Evolutionary conservation across 306 rosid species (phyloP).

Genomic region (Boehmeria nivea): DNA sequence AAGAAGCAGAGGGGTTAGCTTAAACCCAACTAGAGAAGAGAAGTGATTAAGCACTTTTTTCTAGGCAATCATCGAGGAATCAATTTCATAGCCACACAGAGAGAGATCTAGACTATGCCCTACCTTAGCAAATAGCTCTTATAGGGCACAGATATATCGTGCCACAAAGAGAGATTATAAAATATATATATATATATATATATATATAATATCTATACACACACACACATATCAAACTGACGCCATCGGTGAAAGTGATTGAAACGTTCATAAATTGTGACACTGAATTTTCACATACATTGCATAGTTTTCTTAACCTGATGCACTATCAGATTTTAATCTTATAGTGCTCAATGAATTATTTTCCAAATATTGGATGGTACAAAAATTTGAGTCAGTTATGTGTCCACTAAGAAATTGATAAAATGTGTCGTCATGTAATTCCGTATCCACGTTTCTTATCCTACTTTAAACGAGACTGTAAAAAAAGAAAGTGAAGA

Average conservation of each 20-base stretch:
- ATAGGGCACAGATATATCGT: not conserved
- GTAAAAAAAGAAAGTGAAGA: too few species aligned
- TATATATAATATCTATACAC: not conserved
- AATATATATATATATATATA: not conserved
- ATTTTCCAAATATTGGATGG: too few species aligned
- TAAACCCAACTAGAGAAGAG: not conserved
- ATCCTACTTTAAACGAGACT: too few species aligned
- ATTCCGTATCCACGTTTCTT: too few species aligned
- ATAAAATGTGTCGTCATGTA: too few species aligned
- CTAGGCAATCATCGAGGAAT: slow-evolving; percentile 2
- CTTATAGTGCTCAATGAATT: too few species aligned
- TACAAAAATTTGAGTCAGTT: too few species aligned
- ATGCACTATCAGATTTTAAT: too few species aligned
- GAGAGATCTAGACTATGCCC: not conserved
- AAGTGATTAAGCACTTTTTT: not conserved
- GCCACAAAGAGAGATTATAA: not conserved
- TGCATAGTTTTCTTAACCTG: too few species aligned
- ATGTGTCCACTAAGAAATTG: too few species aligned
- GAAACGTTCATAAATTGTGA: too few species aligned
- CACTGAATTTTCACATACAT: too few species aligned
- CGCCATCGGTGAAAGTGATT: slow-evolving; percentile 6
- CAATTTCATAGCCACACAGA: slow-evolving; percentile 5
- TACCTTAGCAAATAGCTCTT: not conserved
- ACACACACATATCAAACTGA: not conserved
- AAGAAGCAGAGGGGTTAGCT: not conserved